Base-by-base conservation (phyloP, 2,329 filamentous ascomycete genomes). In the Penicillium sp. region DNA sequence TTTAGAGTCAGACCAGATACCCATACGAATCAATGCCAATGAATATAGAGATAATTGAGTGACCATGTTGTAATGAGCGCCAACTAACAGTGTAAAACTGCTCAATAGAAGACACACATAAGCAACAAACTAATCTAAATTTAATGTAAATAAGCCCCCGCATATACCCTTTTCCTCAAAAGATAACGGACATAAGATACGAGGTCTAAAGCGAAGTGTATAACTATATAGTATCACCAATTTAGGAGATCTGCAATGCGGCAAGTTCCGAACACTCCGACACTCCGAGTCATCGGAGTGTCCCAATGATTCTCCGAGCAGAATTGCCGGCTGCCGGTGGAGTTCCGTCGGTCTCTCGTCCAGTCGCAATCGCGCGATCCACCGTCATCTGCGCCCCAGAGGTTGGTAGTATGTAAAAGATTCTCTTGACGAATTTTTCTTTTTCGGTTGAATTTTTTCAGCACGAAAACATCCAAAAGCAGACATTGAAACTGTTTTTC, bases 321-420 rank as follows among this genome's bases (percentile, higher is more conserved):
- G 31, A 35, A 21, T 42, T 50, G 37, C 31, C 19, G 43, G 58
- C 54, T 57, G 56, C 59, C 59, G 37, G 64, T 68, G 66, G 66
- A 65, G 54, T 52, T 21, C 42, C 40, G 47, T 29, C 40, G 50
- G 38, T 19, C 40, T 61, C 40, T 59, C n/a, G 43, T 40, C 65
- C 65, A 67, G 53, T 67, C 50, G 52, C 43, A 45, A 17, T 41
- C 25, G 42, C 31, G 42, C 55, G 60, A 64, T 59, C 57, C 43
- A 62, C 66, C 62, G 52, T 52, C 60, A 54, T 63, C 59, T 60
- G 57, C 61, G 58, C 48, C 60, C 55, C 43, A 63, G 48, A 38
- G 51, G 58, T 52, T 57, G 54, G 52, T 55, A 48, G 63, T 65
- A 70, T 65, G 68, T 71, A 71, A 71, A 65, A 67, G 61, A 68